A percentile compares a stretch with the other conserved stretches of the same genome.
Evolutionary conservation across 1,284 basidiomycete species (phyloP).

Genomic region (Peniophora sp.): DNA sequence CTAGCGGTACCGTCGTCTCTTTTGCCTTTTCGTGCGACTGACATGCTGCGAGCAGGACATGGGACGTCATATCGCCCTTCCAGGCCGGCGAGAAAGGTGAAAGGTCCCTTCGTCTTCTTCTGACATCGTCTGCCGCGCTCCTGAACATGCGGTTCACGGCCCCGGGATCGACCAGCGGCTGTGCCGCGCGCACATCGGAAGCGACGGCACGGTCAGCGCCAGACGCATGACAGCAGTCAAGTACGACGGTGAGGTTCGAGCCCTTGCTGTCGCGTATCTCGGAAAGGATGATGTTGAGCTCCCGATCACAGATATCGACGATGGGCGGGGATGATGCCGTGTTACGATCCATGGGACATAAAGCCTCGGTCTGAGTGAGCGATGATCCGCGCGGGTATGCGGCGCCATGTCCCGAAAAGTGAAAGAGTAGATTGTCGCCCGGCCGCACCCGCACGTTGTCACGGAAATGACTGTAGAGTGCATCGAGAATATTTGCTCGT

Average conservation of each 20-base stretch:
- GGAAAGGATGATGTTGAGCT: background rate
- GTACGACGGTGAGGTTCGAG: background rate
- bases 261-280: slow-evolving; percentile 1
- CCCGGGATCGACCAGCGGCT: background rate
- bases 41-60: background rate
- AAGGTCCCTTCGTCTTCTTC: background rate
- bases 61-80: background rate
- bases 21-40: background rate
- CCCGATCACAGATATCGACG: slow-evolving; percentile 1
- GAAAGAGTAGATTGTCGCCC: slow-evolving; percentile 10
- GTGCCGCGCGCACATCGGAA: background rate
- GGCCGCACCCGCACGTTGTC: slow-evolving; percentile 7
- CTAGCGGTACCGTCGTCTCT: no score
- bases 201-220: background rate
- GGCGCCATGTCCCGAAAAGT: slow-evolving; percentile 12
- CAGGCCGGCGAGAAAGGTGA: background rate
- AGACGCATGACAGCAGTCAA: background rate
- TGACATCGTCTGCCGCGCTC: background rate
- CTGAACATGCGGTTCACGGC: background rate
- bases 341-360: background rate
- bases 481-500: slow-evolving; percentile 7
- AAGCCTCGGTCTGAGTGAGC: background rate
- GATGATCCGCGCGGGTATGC: slow-evolving; percentile 3
- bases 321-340: background rate
- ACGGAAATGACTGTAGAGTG: slow-evolving; percentile 10